Conservation (phyloP, 1,284 basidiomycete species). For the Limonomyces culmigenus region DNA sequence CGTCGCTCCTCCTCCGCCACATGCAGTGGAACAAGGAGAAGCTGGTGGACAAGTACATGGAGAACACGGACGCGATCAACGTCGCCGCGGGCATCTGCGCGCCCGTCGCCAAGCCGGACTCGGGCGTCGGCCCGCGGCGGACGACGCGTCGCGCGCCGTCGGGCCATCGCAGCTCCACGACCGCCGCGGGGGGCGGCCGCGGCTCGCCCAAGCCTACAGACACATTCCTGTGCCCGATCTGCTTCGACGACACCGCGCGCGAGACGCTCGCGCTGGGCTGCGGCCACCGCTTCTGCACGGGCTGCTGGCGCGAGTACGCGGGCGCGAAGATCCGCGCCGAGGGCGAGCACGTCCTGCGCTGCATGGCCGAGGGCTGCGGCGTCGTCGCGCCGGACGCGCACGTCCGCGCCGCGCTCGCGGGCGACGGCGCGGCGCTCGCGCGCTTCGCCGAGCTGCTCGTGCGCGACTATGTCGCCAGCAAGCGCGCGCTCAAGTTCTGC, state of each 20-base stretch:
- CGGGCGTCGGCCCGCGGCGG: too few species aligned
- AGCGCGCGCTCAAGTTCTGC: conserved; percentile 79
- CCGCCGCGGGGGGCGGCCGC: too few species aligned
- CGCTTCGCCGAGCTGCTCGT: conserved; percentile 49
- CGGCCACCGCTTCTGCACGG: conserved; percentile 69
- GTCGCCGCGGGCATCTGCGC: conserved; percentile 15
- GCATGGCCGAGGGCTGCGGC: conserved; percentile 86
- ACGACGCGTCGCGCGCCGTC: too few species aligned
- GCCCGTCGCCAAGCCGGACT: too few species aligned
- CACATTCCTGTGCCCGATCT: conserved; percentile 1
- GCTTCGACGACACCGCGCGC: conserved; percentile 12
- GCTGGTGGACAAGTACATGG: conserved; percentile 37
- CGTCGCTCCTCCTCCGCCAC: conserved; percentile 71
- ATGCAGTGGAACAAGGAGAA: conserved; percentile 62
- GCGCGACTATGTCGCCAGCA: conserved; percentile 82
- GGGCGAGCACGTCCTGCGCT: conserved; percentile 77
- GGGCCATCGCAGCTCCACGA: too few species aligned
- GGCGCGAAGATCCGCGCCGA: conserved; percentile 81
- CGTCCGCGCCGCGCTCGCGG: conserved; percentile 35
- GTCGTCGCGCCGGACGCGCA: conserved; percentile 56
- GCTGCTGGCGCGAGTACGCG: conserved; percentile 81
- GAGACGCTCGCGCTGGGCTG: conserved; percentile 54
- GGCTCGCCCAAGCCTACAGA: conserved; percentile 3
- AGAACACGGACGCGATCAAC: conserved; percentile 26
- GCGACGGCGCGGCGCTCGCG: conserved; percentile 17